A percentile compares a stretch with the other conserved stretches of the same genome.
Conservation (phyloP, 352 stramenopile genomes). For the Peronospora farinosa region DNA sequence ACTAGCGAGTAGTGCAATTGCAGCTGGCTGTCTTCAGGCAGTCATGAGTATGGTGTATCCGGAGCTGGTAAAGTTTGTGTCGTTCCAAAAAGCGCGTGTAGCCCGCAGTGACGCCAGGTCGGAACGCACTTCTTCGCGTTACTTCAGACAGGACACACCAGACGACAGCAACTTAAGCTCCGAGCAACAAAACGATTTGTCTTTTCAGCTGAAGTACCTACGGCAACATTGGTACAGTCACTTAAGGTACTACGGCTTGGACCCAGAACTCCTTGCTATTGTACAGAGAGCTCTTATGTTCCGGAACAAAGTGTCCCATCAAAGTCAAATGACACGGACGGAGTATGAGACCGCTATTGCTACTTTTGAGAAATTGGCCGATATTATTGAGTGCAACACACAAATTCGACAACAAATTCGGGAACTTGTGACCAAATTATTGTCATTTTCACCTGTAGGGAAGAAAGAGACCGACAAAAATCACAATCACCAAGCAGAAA, state of each 20-base stretch:
- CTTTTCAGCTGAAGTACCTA: constrained; percentile 34
- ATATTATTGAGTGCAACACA: constrained; percentile 31
- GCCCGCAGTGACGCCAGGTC: constrained; percentile 14
- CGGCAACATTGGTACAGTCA: constrained; percentile 37
- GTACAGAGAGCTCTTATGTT: constrained; percentile 30
- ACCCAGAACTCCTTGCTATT: constrained; percentile 24
- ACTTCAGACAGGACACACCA: background rate
- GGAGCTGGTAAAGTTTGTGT: constrained; percentile 32
- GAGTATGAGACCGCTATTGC: constrained; percentile 30
- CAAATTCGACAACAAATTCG: constrained; percentile 28
- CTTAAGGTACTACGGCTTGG: constrained; percentile 21
- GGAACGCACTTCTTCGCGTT: constrained; percentile 9
- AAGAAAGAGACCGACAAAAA: background rate
- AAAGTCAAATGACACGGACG: constrained; percentile 25
- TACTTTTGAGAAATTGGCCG: constrained; percentile 32
- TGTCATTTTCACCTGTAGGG: constrained; percentile 16
- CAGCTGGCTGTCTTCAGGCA: constrained; percentile 33
- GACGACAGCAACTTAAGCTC: constrained; percentile 5
- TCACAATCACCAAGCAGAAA: background rate
- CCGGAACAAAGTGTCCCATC: constrained; percentile 36
- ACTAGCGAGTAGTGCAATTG: constrained; percentile 25
- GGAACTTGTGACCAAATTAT: constrained; percentile 25
- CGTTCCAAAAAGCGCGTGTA: constrained; percentile 31
- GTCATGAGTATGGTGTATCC: constrained; percentile 41
- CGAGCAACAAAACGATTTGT: constrained; percentile 28